Evolutionary conservation across 495 filamentous ascomycete species (phyloP).

Genomic region (Geopyxis carbonaria): DNA sequence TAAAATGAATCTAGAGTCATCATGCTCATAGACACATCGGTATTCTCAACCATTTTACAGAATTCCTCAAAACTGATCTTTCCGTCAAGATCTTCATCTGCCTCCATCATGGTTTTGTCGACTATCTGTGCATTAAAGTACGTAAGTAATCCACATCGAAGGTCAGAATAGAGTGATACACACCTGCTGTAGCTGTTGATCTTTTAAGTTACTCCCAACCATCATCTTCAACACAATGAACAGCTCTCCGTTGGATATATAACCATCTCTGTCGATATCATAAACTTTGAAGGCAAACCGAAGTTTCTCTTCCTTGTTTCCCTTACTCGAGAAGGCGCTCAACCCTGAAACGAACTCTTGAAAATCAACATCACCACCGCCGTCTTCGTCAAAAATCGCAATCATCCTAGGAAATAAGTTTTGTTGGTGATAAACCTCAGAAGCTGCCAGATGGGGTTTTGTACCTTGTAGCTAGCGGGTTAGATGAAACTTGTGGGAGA

Average conservation of each 20-base stretch:
- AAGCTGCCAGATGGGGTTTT: not conserved
- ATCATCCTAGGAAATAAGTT: conserved; percentile 57
- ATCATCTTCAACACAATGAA: conserved; percentile 99
- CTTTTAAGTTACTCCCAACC: conserved; percentile 98
- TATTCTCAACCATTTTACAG: conserved; percentile 95
- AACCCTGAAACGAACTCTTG: conserved; percentile 96
- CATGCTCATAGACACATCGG: conserved; percentile 96
- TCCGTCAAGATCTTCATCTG: conserved; percentile 84
- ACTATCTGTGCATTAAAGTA: conserved; percentile 50
- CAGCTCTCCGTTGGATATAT: conserved; percentile 95
- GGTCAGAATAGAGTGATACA: conserved; percentile 8
- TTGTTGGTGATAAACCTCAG: not conserved
- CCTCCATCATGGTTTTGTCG: conserved; percentile 99
- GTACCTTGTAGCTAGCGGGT: conserved; percentile 86
- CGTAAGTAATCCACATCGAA: no score
- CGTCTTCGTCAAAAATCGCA: conserved; percentile 98
- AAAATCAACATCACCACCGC: conserved; percentile 95
- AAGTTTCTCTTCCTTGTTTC: conserved; percentile 97
- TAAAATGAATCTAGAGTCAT: conserved; percentile 31
- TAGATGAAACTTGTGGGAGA: conserved; percentile 91
- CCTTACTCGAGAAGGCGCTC: conserved; percentile 89
- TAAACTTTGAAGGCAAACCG: conserved; percentile 98
- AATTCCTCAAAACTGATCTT: conserved; percentile 99
- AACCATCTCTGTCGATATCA: conserved; percentile 97
- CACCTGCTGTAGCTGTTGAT: conserved; percentile 87